phyloP scores from a whole-genome alignment of 177 flowering plant genomes.

The Vitis hybrid region DNA sequence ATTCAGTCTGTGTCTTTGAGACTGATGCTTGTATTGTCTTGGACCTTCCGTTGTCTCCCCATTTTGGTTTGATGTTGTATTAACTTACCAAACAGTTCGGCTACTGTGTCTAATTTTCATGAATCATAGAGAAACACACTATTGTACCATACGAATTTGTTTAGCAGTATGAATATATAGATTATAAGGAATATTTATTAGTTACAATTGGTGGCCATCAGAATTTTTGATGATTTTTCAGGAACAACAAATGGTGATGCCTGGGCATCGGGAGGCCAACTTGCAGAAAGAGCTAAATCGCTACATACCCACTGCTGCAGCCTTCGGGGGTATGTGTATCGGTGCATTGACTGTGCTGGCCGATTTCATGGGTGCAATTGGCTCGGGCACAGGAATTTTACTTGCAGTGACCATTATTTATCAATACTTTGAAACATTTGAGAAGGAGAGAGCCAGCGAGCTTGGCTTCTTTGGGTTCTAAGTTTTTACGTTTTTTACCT shows the following conservation, averaged over 20 bases:
- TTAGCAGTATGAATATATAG: too few species aligned
- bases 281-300: conserved; percentile 69
- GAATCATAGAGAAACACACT: too few species aligned
- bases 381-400: conserved; percentile 75
- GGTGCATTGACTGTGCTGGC: conserved; percentile 82
- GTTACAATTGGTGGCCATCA: too few species aligned
- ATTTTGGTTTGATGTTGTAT: too few species aligned
- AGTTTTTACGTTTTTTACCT: background rate
- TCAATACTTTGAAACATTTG: conserved; percentile 72
- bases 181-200: too few species aligned
- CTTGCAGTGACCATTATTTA: conserved; percentile 82
- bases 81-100: too few species aligned
- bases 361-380: conserved; percentile 88
- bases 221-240: conserved; percentile 13
- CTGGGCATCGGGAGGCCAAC: conserved; percentile 70
- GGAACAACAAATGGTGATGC: conserved; percentile 95
- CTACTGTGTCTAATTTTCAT: too few species aligned
- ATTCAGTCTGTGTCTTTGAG: too few species aligned
- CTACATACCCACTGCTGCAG: conserved; percentile 83
- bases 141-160: too few species aligned
- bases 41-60: too few species aligned
- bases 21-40: too few species aligned
- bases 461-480: conserved; percentile 70
- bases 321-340: conserved; percentile 83
- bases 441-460: conserved; percentile 71